Evolutionary conservation across 805 yeast species (phyloP), one percentile per base, ranked within the genome.

Genomic region (Candida ponderosae): DNA sequence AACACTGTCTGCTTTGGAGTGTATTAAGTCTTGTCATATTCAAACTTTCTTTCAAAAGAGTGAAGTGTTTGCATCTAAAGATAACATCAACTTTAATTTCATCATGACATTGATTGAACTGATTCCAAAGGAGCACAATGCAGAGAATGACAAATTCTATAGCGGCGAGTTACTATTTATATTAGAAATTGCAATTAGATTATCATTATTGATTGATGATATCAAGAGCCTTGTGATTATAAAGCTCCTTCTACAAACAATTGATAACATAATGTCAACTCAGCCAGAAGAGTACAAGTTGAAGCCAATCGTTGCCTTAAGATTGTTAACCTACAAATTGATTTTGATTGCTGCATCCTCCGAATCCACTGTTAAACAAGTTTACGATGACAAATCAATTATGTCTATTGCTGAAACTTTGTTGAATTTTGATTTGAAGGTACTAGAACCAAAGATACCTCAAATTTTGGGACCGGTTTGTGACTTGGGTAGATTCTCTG

Each of bases 1-100:
- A 5, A 85, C 97, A 0, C 57, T 82, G 13, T 79, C 87, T 5
- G 83, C 96, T 0, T 62, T 81, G 31, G 95, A 89, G 46, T 90
- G 97, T 54, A 69, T 90, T 36, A 74, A 74, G 36, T 76, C 90
- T 1, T 77, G 93, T 43, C 72, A 74, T 35, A 62, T 88, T 5
- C 57, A 70, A 4, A 64, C 66, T 2, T 62, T 87, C 1, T 70
- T 87, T 41, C 71, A 69, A 34, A 67, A 67, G 17, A 66, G 79
- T 38, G 54, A 45, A 7, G 30, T 18, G 5, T 23, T 35, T 9
- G 34, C 35, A n/a, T 23, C 23, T 20, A 6, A 24, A 53, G 45
- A 47, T 39, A 65, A 55, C 53, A 50, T 60, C 35, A 40, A 47
- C 40, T 49, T 44, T 5, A 38, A 21, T 19, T 54, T 63, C 29